A percentile compares a stretch with the other conserved stretches of the same genome.
Evolutionary conservation across 2,329 filamentous ascomycete genomes (phyloP).

Genomic region (Stachybotrys chlorohalonatus): DNA sequence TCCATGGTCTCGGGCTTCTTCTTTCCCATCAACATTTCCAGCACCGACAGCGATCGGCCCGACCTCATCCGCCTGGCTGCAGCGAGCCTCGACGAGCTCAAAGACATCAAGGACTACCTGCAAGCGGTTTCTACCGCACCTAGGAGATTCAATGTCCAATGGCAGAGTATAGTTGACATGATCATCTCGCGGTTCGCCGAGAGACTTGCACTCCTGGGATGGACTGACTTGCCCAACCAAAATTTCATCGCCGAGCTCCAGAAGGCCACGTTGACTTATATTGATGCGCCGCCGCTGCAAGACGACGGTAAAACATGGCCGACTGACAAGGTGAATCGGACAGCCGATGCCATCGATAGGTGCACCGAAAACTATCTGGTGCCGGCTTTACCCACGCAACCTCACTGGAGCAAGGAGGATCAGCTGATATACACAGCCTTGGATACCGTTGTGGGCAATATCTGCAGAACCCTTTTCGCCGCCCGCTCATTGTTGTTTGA

Average conservation of each 20-base stretch:
- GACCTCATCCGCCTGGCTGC: conserved; percentile 23
- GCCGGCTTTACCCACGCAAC: conserved; percentile 11
- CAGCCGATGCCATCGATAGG: conserved; percentile 27
- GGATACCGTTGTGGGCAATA: conserved; percentile 22
- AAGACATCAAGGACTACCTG: conserved; percentile 32
- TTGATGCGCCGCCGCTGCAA: conserved; percentile 25
- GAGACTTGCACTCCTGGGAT: conserved; percentile 35
- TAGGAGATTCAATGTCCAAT: conserved; percentile 35
- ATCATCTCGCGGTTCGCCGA: conserved; percentile 53
- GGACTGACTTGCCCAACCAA: conserved; percentile 3
- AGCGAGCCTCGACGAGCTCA: conserved; percentile 19
- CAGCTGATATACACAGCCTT: conserved; percentile 34
- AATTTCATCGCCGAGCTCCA: conserved; percentile 18
- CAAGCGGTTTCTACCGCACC: conserved; percentile 27
- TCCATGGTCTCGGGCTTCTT: conserved; percentile 42
- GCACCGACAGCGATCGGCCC: conserved; percentile 21
- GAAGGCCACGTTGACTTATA: conserved; percentile 29
- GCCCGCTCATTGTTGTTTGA: conserved; percentile 11
- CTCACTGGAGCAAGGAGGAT: conserved; percentile 30
- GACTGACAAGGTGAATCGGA: conserved; percentile 20
- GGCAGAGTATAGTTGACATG: conserved; percentile 60
- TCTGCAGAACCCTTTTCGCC: conserved; percentile 26
- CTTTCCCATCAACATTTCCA: conserved; percentile 40
- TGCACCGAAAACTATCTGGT: conserved; percentile 39
- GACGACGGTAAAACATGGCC: conserved; percentile 6